Evolutionary conservation across 352 stramenopile species (phyloP), one percentile per base, ranked within the genome.

Genomic region (Achlya hypogyna): DNA sequence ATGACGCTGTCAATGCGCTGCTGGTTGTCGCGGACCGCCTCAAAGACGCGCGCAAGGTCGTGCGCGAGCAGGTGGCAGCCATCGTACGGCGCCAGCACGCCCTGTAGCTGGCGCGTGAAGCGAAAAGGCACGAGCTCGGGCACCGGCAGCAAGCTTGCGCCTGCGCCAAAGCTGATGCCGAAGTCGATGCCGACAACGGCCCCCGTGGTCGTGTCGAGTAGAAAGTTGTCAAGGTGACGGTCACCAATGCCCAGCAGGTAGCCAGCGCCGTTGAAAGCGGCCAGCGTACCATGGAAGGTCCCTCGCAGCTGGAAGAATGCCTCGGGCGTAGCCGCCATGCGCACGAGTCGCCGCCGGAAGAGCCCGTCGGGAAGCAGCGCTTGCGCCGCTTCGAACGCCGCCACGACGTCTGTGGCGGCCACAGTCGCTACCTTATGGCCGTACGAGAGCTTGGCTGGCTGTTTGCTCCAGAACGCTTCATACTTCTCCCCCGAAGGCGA

Each of bases 181-280:
- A 97, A 97, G 65, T 97, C 90, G 35, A 97, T 97, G 40, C 86
- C 87, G 52, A 97, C 87, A 29, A 97, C 75, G 23, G 73, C 73
- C 0, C 85, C 88, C n/a, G 72, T 85, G 6, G 62, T 64, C 40
- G 86, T 71, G 63, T 96, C 85, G 1, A 97, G 75, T 9, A 97
- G 66, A 59, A 96, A 96, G 62, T 97, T 97, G 62, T 97, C 90
- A 53, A 97, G 53, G 53, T 97, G 90, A 6, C 90, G 81, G 74
- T 97, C 90, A 16, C 90, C 90, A 52, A 97, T 96, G 23, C 90
- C 90, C 3, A 97, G 52, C 18, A 97, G 72, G 73, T 97, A 97
- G 9, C 82, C 87, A 51, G 79, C 95, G 14, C 89, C 78, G 67
- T 75, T 96, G 45, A 97, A 91, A 20, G 89, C 82, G 5, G 87